Conservation (phyloP, 2,329 filamentous ascomycete genomes). For the Phyllosticta capitalensis region DNA sequence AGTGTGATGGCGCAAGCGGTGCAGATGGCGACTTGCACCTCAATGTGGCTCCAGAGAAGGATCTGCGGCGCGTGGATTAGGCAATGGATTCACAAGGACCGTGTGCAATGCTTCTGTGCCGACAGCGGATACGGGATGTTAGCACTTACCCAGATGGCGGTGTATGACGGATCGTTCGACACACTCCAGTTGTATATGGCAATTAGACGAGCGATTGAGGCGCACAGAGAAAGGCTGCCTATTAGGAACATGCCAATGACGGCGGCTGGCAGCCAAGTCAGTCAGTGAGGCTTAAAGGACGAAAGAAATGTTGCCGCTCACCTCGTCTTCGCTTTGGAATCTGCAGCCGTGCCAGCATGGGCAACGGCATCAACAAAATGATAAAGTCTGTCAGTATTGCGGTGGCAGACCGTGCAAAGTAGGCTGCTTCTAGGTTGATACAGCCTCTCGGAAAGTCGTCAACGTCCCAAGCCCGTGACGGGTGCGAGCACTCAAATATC, state of each 20-base stretch:
- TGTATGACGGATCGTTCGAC: slow-evolving; percentile 15
- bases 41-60: slow-evolving; percentile 32
- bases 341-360: slow-evolving; percentile 16
- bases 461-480: slow-evolving; percentile 15
- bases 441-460: slow-evolving; percentile 16
- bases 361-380: slow-evolving; percentile 16
- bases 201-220: slow-evolving; percentile 16
- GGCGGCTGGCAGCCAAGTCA: slow-evolving; percentile 5
- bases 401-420: slow-evolving; percentile 16
- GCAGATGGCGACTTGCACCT: slow-evolving; percentile 33
- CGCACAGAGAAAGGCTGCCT: slow-evolving; percentile 16
- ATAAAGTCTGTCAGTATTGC: slow-evolving; percentile 17
- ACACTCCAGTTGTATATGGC: slow-evolving; percentile 16
- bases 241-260: slow-evolving; percentile 17
- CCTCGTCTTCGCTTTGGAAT: slow-evolving; percentile 14
- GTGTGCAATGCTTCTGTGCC: too few relatives aligned
- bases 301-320: neutral
- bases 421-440: slow-evolving; percentile 16
- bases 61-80: slow-evolving; percentile 9
- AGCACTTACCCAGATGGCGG: slow-evolving; percentile 14
- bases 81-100: neutral
- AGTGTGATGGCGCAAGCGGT: slow-evolving; percentile 32
- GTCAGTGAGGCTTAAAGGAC: neutral
- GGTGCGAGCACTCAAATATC: slow-evolving; percentile 17
- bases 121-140: too few relatives aligned